Evolutionary conservation across 208 protist genomes (phyloP), one percentile per base, ranked within the genome.

Genomic region (Acanthamoeba triangularis): DNA sequence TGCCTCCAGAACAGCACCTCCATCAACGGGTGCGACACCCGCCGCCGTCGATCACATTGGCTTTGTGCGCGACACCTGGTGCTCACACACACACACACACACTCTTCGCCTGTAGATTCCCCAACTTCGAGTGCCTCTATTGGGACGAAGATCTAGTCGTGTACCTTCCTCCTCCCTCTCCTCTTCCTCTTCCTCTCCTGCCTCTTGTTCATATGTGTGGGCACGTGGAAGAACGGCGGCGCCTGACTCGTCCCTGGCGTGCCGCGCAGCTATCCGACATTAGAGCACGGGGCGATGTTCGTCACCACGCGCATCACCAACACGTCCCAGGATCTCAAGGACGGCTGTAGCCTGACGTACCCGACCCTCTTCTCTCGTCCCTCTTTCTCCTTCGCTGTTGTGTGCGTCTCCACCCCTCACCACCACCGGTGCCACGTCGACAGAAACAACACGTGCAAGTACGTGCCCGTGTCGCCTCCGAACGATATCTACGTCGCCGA

Each of bases 111-210:
- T 82, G 18, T 37, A 84, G 76, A 56, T 94, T 30, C n/a, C 41
- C 56, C 63, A 94, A 94, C 33, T 94, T 41, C 90, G 18, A 56
- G 14, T 94, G 90, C 25, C 6, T 85, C 0, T 94, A 84, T 84
- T 94, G 90, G 90, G 90, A 94, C 52, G 90, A 94, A 84, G 33
- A 94, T 7, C 52, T 94, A 20, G 90, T 85, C 35, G 90, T 94
- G 90, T 94, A 84, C 44, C 20, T 5, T 54, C 41, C 25, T 2
- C 7, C 44, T 2, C 44, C 7, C 67, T 5, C 67, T 63, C 18
- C 20, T 82, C 47, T 59, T 85, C n/a, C n/a, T 54, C 44, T n/a
- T 87, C 8, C 35, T 52, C 49, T 54, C 49, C 49, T 54, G 1
- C 49, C 1, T 33, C 28, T 80, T 13, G 28, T 47, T 47, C 28